Percentiles rank a stretch among this genome's conserved stretches.
phyloP scores from a whole-genome alignment of 1,284 basidiomycete species.

The Abortiporus biennis region DNA sequence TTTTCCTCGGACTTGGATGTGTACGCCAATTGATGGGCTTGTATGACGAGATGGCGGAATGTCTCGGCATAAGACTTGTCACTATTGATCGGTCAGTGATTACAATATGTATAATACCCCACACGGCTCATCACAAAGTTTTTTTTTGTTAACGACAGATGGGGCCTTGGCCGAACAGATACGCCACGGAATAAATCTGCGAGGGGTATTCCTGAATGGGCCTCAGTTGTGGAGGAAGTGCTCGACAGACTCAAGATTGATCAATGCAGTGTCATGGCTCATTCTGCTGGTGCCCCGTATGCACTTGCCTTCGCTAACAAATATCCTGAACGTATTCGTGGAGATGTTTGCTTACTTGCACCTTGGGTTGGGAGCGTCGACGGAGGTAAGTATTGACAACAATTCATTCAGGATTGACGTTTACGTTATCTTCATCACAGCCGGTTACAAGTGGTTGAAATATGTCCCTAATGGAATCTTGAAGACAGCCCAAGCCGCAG shows the following conservation, averaged over 20 bases:
- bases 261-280: slow-evolving; percentile 88
- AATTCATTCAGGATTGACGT: neutral
- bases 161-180: slow-evolving; percentile 90
- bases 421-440: slow-evolving; percentile 28
- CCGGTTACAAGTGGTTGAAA: slow-evolving; percentile 93
- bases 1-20: slow-evolving; percentile 91
- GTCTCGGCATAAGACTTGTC: slow-evolving; percentile 81
- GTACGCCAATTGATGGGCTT: slow-evolving; percentile 92
- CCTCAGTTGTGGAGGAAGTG: slow-evolving; percentile 84
- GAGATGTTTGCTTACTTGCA: slow-evolving; percentile 85
- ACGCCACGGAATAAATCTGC: slow-evolving; percentile 60
- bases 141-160: slow-evolving; percentile 43
- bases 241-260: slow-evolving; percentile 75
- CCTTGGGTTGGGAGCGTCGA: slow-evolving; percentile 96
- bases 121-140: too few species aligned
- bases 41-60: slow-evolving; percentile 94
- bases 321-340: slow-evolving; percentile 69
- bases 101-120: neutral
- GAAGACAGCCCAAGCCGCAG: slow-evolving; percentile 93
- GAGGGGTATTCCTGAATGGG: slow-evolving; percentile 87
- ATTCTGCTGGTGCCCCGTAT: slow-evolving; percentile 96
- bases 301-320: slow-evolving; percentile 83
- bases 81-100: slow-evolving; percentile 81
- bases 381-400: slow-evolving; percentile 50
- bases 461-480: slow-evolving; percentile 92